A percentile compares a stretch with the other conserved stretches of the same genome.
Conservation (phyloP, 1,139 yeast genomes). For the Hanseniaspora uvarum region DNA sequence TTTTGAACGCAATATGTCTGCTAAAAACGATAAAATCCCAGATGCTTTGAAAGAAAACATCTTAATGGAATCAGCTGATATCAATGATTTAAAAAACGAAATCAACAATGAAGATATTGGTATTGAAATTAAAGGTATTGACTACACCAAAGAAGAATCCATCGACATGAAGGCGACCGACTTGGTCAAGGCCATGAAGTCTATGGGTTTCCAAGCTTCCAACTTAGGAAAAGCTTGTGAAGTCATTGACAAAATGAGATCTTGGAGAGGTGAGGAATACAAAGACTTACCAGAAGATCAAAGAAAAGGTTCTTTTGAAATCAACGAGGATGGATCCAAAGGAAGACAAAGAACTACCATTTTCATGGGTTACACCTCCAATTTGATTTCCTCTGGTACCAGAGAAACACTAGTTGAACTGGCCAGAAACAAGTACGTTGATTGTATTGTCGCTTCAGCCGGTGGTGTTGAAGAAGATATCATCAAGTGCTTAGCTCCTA, state of each 20-base stretch:
- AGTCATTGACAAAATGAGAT: conserved; percentile 79
- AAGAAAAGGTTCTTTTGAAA: conserved; percentile 66
- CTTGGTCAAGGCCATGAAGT: conserved; percentile 68
- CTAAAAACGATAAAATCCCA: conserved; percentile 40
- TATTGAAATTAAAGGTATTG: conserved; percentile 61
- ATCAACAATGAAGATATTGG: conserved; percentile 15
- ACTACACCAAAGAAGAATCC: conserved; percentile 64
- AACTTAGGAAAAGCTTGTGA: conserved; percentile 80
- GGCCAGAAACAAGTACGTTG: conserved; percentile 87
- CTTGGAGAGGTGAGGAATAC: conserved; percentile 75
- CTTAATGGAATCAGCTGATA: conserved; percentile 72
- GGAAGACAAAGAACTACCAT: conserved; percentile 82
- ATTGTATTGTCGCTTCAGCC: conserved; percentile 89
- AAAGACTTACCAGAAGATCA: conserved; percentile 59
- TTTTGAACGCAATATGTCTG: conserved; percentile 21
- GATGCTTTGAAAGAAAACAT: conserved; percentile 78
- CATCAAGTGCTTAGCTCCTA: conserved; percentile 90
- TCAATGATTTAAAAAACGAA: conserved; percentile 58
- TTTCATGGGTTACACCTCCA: conserved; percentile 94
- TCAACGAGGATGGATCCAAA: conserved; percentile 30
- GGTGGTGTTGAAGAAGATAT: conserved; percentile 98
- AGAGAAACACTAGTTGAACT: conserved; percentile 81
- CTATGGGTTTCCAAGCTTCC: conserved; percentile 98
- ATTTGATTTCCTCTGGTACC: conserved; percentile 85
- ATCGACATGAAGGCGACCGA: conserved; percentile 68